A percentile compares a stretch with the other conserved stretches of the same genome.
Conservation (phyloP, 139 green algal genomes). For the Spirogloea muscicola region DNA sequence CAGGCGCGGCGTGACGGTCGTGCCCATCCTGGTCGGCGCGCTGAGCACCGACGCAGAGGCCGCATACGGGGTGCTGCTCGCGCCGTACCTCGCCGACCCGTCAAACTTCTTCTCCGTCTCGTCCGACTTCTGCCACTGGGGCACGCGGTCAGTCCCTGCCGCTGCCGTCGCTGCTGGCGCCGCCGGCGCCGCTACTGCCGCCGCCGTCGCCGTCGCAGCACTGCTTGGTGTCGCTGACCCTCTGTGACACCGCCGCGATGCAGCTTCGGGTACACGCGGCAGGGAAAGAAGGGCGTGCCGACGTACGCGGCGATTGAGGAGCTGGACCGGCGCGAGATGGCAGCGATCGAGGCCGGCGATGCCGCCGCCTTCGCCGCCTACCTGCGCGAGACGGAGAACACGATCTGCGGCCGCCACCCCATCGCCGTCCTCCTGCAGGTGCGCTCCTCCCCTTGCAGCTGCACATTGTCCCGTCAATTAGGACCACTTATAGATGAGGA, state of each 20-base stretch:
- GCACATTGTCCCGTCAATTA: too few species aligned
- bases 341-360: conserved; percentile 71
- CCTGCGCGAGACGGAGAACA: conserved; percentile 72
- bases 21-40: conserved; percentile 93
- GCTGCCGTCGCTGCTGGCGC: conserved; percentile 41
- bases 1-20: conserved; percentile 47
- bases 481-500: too few species aligned
- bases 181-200: not conserved
- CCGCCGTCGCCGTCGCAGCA: not conserved
- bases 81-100: conserved; percentile 73
- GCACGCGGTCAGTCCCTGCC: conserved; percentile 48
- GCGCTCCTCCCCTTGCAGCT: conserved; percentile 12
- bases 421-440: conserved; percentile 84
- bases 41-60: conserved; percentile 70
- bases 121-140: conserved; percentile 97
- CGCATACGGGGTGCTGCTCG: conserved; percentile 74
- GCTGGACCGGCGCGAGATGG: conserved; percentile 82
- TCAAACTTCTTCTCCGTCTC: conserved; percentile 87
- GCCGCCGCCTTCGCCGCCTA: conserved; percentile 66
- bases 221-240: not conserved
- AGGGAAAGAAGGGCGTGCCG: conserved; percentile 56
- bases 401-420: conserved; percentile 92
- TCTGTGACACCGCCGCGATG: not conserved
- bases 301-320: conserved; percentile 82
- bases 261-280: conserved; percentile 71